Conservation (phyloP, 306 rosid species). For the Carpinus fangiana region DNA sequence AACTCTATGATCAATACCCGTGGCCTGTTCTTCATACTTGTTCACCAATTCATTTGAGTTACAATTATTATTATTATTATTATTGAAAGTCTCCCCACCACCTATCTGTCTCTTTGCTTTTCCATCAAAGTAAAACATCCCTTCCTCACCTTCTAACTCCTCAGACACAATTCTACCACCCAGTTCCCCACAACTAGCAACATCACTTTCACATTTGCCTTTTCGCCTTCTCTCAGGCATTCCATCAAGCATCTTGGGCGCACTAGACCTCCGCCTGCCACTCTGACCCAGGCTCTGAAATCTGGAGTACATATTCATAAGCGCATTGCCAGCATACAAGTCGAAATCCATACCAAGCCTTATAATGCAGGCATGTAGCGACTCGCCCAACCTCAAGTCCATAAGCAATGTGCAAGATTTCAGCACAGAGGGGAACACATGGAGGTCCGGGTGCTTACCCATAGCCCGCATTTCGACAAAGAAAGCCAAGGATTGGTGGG, state of each 20-base stretch:
- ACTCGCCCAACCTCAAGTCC: conserved; percentile 50
- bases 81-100: conserved; percentile 10
- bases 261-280: conserved; percentile 2
- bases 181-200: conserved; percentile 5
- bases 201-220: neutral
- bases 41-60: conserved; percentile 6
- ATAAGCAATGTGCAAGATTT: conserved; percentile 58
- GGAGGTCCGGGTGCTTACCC: conserved; percentile 43
- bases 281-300: conserved; percentile 27
- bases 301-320: conserved; percentile 70
- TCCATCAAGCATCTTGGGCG: conserved; percentile 39
- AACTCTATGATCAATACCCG: conserved; percentile 1
- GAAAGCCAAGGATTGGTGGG: conserved; percentile 40
- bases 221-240: conserved; percentile 26
- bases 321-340: conserved; percentile 74
- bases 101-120: conserved; percentile 8
- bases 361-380: conserved; percentile 59
- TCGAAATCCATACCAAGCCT: conserved; percentile 57
- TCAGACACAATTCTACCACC: neutral
- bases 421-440: conserved; percentile 70
- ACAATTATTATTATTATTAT: conserved; percentile 7
- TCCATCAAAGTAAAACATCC: neutral
- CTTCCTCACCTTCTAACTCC: conserved; percentile 10
- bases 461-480: conserved; percentile 54
- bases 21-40: conserved; percentile 1